These are phyloP conservation scores for Nicotiana benthamiana DNA, from an alignment of 257 asterid genomes.

Conservation along the genomic window DNA sequence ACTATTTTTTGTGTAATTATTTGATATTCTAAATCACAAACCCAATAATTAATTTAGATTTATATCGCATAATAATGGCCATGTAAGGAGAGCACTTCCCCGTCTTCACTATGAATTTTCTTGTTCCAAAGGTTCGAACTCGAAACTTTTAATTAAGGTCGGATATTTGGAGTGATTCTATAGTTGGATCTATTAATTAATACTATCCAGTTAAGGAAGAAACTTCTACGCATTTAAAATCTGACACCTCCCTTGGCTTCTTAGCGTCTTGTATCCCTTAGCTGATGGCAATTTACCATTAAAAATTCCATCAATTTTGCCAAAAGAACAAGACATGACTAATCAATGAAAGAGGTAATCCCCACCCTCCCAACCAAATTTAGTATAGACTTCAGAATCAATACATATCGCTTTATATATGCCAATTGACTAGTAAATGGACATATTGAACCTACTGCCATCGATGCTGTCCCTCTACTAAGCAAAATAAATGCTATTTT, in stretches of 20 bases:
- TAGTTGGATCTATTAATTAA: neutral
- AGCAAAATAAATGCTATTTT: neutral
- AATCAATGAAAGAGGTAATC: constrained; percentile 10
- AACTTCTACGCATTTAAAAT: constrained; percentile 2
- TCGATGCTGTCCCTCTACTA: neutral
- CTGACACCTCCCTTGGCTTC: constrained; percentile 14
- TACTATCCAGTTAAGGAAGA: neutral
- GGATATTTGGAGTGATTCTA: neutral
- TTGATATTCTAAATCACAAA: neutral
- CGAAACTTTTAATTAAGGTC: neutral
- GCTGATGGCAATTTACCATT: constrained; percentile 12
- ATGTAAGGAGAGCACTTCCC: neutral
- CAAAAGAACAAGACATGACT: constrained; percentile 20
- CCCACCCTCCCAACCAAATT: constrained; percentile 13
- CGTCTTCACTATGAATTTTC: neutral
- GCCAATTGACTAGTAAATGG: constrained; percentile 12
- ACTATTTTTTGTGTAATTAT: neutral
- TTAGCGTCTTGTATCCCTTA: constrained; percentile 20
- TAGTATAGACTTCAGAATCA: neutral
- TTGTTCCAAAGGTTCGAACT: neutral
- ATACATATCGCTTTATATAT: neutral
- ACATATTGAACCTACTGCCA: neutral
- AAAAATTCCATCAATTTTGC: constrained; percentile 14
- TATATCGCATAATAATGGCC: neutral
- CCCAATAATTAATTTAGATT: no score